Conservation (phyloP, 2,329 filamentous ascomycete genomes). For the Fusarium stilboides region DNA sequence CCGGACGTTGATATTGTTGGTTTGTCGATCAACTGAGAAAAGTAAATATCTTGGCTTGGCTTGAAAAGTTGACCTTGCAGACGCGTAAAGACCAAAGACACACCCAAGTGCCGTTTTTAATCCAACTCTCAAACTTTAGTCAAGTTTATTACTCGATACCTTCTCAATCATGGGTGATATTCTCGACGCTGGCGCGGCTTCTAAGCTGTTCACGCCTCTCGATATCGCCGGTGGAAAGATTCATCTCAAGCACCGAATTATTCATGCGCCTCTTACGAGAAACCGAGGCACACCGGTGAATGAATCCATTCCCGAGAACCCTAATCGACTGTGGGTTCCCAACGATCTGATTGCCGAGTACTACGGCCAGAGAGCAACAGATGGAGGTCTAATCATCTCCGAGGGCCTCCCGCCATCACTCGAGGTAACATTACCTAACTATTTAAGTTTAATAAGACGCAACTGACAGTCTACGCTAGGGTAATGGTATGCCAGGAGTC, state of each 20-base stretch:
- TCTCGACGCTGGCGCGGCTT: conserved; percentile 20
- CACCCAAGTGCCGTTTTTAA: background rate
- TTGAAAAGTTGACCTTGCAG: background rate
- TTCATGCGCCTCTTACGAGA: conserved; percentile 68
- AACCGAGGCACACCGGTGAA: conserved; percentile 65
- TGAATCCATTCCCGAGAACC: conserved; percentile 63
- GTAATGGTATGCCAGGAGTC: conserved; percentile 60
- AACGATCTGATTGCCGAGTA: conserved; percentile 60
- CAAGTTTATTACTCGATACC: background rate
- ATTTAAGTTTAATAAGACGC: accelerated
- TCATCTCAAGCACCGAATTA: conserved; percentile 65
- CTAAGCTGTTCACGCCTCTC: conserved; percentile 54
- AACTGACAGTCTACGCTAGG: conserved; percentile 26
- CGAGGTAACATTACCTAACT: conserved; percentile 41
- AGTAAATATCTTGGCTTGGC: conserved; percentile 14
- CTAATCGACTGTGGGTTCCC: conserved; percentile 56
- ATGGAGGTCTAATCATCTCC: conserved; percentile 60
- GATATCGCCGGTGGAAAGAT: conserved; percentile 60
- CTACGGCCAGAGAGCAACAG: conserved; percentile 60
- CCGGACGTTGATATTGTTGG: background rate
- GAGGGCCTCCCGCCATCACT: conserved; percentile 65
- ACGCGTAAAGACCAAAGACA: background rate
- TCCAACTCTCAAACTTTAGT: background rate
- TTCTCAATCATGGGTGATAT: conserved; percentile 33
- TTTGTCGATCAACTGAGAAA: background rate